Percentiles rank a stretch among this genome's conserved stretches.
These are phyloP conservation scores for Podospora bellae-mahoneyi DNA, from an alignment of 495 filamentous ascomycete genomes.

Conservation along the genomic window DNA sequence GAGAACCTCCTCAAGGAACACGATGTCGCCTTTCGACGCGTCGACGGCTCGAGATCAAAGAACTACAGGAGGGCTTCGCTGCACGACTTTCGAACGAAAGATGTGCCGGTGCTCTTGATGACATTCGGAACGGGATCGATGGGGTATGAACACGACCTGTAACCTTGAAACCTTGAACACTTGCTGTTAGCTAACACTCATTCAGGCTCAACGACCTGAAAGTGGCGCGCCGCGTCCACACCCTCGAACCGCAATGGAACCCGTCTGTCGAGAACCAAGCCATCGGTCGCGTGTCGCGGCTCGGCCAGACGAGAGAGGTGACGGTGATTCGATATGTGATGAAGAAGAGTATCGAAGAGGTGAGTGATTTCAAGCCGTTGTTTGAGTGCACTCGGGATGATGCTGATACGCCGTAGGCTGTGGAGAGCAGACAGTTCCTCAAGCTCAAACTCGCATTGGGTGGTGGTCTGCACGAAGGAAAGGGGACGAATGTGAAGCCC, in stretches of 20 bases:
- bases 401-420: too few relatives aligned
- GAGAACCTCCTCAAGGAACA: slow-evolving; percentile 14
- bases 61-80: slow-evolving; percentile 29
- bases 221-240: slow-evolving; percentile 25
- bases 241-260: slow-evolving; percentile 8
- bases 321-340: slow-evolving; percentile 6
- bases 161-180: slow-evolving; percentile 5
- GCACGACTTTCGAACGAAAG: slow-evolving; percentile 26
- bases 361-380: too few relatives aligned
- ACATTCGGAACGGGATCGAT: slow-evolving; percentile 43
- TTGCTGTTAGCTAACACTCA: neutral
- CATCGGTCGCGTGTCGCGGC: neutral
- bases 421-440: slow-evolving; percentile 6
- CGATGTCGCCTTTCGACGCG: slow-evolving; percentile 28
- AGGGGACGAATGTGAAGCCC: neutral
- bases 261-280: slow-evolving; percentile 2
- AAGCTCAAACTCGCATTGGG: neutral
- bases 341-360: slow-evolving; percentile 8
- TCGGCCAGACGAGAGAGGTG: neutral
- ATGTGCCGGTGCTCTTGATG: slow-evolving; percentile 39
- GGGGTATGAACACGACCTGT: slow-evolving; percentile 27
- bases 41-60: slow-evolving; percentile 34
- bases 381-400: too few relatives aligned
- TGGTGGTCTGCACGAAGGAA: neutral
- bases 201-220: slow-evolving; percentile 43